Evolutionary conservation across 176 grass and related monocot genomes (phyloP).

Genomic region (Panicum miliaceum): DNA sequence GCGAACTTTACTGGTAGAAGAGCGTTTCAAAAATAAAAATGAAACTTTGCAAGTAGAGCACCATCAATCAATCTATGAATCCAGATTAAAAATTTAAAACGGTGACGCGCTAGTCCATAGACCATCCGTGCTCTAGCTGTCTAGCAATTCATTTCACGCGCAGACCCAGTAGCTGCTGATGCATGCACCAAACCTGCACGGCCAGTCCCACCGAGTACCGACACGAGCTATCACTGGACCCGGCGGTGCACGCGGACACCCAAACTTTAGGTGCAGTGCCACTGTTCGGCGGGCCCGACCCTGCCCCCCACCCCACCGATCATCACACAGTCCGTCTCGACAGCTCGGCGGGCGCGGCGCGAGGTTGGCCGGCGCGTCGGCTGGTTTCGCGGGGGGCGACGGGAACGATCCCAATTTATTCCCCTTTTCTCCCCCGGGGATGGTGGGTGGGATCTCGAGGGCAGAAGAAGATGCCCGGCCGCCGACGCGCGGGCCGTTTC

Average conservation of each 20-base stretch:
- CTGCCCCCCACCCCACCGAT: not conserved
- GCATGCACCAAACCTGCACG: not conserved
- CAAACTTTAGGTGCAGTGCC: not conserved
- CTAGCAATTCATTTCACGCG: too few relatives aligned
- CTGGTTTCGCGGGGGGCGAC: not conserved
- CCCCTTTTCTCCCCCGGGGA: not conserved
- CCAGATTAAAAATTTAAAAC: too few relatives aligned
- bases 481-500: not conserved
- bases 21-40: not conserved
- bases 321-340: not conserved
- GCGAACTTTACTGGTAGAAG: not conserved
- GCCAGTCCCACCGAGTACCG: not conserved
- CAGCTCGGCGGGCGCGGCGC: conserved; percentile 2
- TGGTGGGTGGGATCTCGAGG: conserved; percentile 10
- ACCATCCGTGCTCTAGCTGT: too few relatives aligned
- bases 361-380: conserved; percentile 11
- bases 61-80: too few relatives aligned
- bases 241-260: not conserved
- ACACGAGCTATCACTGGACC: not conserved
- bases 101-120: too few relatives aligned
- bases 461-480: not conserved
- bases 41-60: too few relatives aligned
- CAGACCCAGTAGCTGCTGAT: not conserved
- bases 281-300: not conserved
- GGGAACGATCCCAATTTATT: too few relatives aligned